These are phyloP conservation scores for Hygrocybe coccinea DNA, from an alignment of 768 basidiomycete genomes.

Conservation along the genomic window DNA sequence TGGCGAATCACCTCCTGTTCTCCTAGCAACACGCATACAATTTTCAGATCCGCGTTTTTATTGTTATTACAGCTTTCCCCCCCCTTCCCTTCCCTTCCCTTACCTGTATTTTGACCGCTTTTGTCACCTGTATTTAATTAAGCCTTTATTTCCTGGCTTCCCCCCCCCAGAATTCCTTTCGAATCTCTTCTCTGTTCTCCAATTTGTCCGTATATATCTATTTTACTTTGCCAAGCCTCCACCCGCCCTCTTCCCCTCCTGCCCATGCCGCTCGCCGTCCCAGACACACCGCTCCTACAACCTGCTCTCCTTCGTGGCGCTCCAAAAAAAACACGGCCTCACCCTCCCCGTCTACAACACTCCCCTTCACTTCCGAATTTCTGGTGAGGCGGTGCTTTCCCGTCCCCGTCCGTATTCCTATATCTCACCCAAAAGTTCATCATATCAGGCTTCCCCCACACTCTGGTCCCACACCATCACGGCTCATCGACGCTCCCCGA, in stretches of 20 bases:
- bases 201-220: too few species aligned
- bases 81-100: too few species aligned
- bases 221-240: too few species aligned
- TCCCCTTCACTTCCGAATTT: conserved; percentile 70
- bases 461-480: conserved; percentile 39
- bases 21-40: too few species aligned
- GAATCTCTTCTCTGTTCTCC: too few species aligned
- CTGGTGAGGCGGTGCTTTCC: conserved; percentile 38
- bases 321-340: conserved; percentile 18
- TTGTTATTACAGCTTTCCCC: too few species aligned
- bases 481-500: conserved; percentile 35
- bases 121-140: too few species aligned
- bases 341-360: conserved; percentile 52
- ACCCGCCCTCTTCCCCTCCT: neutral
- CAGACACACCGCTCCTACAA: neutral
- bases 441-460: conserved; percentile 43
- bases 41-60: too few species aligned
- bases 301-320: neutral
- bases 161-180: too few species aligned
- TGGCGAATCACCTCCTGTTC: too few species aligned
- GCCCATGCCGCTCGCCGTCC: neutral
- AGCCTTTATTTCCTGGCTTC: too few species aligned
- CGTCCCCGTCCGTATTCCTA: neutral
- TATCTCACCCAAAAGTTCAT: neutral
- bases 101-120: too few species aligned